Evolutionary conservation across 2,329 filamentous ascomycete species (phyloP), one percentile per base, ranked within the genome.

Genomic region (Sarocladium oryzae): DNA sequence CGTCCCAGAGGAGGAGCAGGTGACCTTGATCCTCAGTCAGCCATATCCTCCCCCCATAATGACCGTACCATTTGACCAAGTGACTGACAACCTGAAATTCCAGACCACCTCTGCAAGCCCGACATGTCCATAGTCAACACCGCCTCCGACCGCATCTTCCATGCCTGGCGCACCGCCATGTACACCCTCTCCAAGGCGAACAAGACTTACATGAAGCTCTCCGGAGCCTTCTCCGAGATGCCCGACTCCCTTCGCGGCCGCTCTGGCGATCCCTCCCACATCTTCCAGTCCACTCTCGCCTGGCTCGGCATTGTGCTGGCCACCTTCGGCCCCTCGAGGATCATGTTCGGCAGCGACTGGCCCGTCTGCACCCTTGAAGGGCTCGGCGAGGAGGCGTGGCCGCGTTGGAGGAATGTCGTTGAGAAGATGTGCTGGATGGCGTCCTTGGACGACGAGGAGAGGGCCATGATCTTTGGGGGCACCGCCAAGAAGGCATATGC

Each of bases 281-380:
- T 89, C 52, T 82, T 88, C 56, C 71, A 78, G 55, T 76, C 76
- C 36, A 74, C 88, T 18, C 74, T 78, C 53, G 84, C 85, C 21
- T 95, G 88, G 85, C 77, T 89, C 2, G 79, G 83, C 54, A 79
- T 85, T 50, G 71, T 91, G 1, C 79, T 95, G 50, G 78, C 82
- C 24, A 78, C 78, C 1, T 96, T 96, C 61, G 84, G 86, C 1
- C 70, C 86, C 0, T 64, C 73, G 20, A 77, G 89, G 56, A 77
- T 93, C 63, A 90, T 97, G 85, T 96, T 93, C 67, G 91, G 86
- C 21, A 91, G 86, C 56, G 90, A 96, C 67, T 97, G 92, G 92
- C 91, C 92, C 2, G 85, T 96, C 1, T 95, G 89, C 69, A 91
- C 89, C 55, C 71, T 89, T 23, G 60, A 66, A 57, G 51, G 53